These are phyloP conservation scores for Skeletonema tropicum DNA, from an alignment of 108 stramenopile species.

Conservation along the genomic window DNA sequence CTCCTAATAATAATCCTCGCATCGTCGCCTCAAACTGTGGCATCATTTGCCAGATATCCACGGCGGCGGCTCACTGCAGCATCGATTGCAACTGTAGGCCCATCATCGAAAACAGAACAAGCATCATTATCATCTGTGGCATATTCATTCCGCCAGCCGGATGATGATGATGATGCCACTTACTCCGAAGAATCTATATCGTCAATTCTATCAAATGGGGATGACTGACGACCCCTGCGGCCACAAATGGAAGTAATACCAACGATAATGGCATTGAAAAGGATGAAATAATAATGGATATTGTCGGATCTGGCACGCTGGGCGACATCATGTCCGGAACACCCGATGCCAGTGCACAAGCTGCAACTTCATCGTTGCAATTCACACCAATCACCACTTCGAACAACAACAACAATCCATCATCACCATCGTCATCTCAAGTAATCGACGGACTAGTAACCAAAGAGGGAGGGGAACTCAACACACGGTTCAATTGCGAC, in stretches of 20 bases:
- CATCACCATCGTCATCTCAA: not conserved
- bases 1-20: not conserved
- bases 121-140: not conserved
- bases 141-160: not conserved
- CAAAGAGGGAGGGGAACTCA: conserved; percentile 49
- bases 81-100: no score
- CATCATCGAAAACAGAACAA: not conserved
- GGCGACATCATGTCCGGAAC: conserved; percentile 80
- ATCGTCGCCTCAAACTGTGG: not conserved
- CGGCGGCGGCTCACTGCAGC: not conserved
- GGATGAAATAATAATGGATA: conserved; percentile 14
- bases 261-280: not conserved
- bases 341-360: conserved; percentile 13
- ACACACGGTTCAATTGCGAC: conserved; percentile 36
- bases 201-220: not conserved
- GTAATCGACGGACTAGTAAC: conserved; percentile 54
- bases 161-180: conserved; percentile 2
- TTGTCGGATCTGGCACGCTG: conserved; percentile 59
- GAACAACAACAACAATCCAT: not conserved
- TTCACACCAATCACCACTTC: not conserved
- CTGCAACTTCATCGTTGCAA: not conserved
- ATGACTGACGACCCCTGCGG: no score
- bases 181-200: not conserved
- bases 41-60: not conserved
- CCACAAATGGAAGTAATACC: not conserved